Base-by-base conservation (phyloP, 176 grass and related monocot species). In the Lolium multiflorum region DNA sequence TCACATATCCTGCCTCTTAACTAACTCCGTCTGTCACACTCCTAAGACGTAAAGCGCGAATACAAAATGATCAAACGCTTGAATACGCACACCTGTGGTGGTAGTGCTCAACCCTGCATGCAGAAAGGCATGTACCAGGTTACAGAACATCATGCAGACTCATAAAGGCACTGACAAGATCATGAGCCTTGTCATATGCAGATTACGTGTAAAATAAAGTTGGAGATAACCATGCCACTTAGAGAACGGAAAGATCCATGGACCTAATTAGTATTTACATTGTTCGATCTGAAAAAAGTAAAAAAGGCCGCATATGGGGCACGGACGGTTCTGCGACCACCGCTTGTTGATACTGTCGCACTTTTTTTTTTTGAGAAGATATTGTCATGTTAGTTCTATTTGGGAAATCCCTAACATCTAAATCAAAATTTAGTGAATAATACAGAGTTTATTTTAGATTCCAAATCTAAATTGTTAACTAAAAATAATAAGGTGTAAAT, bases 11-110 rank as follows among this genome's bases (percentile, higher is more conserved):
- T 87, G 59, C 87, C 85, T 69, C 65, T 49, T 77, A 50, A 28
- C 69, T 74, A 74, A 28, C 54, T 74, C 48, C 2, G 25, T 6
- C 15, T 59, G 85, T 91, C 85, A 51, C 58, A 6, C 37, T 83
- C 74, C 18, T 17, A 28, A 18, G 13, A 54, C 48, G 49, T 28
- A 84, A 79, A 84, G 57, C 38, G 11, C 9, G 20, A 57, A 59
- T 66, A 75, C 35, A 50, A 74, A 74, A 51, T 74, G 7, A 74
- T 50, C 44, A 74, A 74, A 74, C 43, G 13, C 71, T 49, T 16
- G 7, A 74, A 74, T 25, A 25, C 12, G 7, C 44, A 37, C 5
- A 67, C 31, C 15, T 68, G 65, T 17, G 31, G 7, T 28, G 6
- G 7, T 75, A 75, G 46, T 51, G 47, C 72, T 13, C 64, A 78